Evolutionary conservation across 257 asterid species (phyloP), one percentile per base, ranked within the genome.

Genomic region (Solanum verrucosum): DNA sequence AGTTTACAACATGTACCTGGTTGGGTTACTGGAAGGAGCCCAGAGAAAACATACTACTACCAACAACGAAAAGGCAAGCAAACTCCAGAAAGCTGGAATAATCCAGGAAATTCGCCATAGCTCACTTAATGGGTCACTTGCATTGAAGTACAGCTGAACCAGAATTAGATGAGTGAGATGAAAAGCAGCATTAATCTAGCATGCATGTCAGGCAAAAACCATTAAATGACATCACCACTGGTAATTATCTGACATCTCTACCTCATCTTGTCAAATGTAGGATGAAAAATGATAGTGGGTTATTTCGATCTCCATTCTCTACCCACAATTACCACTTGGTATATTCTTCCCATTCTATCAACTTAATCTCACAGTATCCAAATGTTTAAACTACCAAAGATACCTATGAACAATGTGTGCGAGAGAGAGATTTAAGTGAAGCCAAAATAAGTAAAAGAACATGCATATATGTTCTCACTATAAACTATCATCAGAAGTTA

Each of bases 101-200:
- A 91, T 88, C 93, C 94, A 92, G 9, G 94, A 87, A 83, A 90
- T 88, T 86, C 65, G 91, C 94, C 92, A 91, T 44, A 92, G 88
- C 89, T 92, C 94, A 27, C 92, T 88, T 67, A 92, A 85, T 9
- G 94, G 94, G 85, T 92, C 94, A 84, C 94, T 92, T 59, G 94
- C 93, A 85, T 90, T 92, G 90, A 92, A 92, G 88, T 92, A 92
- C 40, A 92, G 90, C 93, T 92, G 93, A 63, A 68, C 70, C 78
- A 72, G 74, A 60, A 89, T 23, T 49, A 86, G 11, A 81, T n/a
- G 44, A 44, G 44, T 56, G 3, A 86, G 74, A 52, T 13, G 7
- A 81, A 49, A 44, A 46, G 29, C 11, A 46, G 12, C 29, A 49
- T 3, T 49, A 49, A 16, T 29, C 20, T 49, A 29, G 44, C 29